Evolutionary conservation across 805 yeast genomes (phyloP).

Genomic region (Candida anglica): DNA sequence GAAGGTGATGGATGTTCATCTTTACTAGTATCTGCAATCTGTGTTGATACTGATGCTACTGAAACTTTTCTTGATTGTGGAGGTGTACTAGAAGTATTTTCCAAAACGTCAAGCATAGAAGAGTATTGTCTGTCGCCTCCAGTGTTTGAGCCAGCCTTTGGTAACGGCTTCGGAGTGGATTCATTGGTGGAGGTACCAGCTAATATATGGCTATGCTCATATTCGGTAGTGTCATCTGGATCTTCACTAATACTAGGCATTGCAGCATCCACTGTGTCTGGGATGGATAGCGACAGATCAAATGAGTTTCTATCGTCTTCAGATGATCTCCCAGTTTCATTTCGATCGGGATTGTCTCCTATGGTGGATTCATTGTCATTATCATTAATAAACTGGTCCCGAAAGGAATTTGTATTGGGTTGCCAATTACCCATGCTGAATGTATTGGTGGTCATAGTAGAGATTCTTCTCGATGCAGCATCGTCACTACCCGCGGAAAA

Average conservation of each 20-base stretch:
- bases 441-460: conserved; percentile 27
- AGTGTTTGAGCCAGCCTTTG: no score
- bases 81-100: conserved; percentile 15
- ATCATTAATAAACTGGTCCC: conserved; percentile 47
- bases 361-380: conserved; percentile 35
- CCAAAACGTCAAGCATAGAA: not conserved
- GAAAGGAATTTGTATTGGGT: conserved; percentile 49
- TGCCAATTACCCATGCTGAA: conserved; percentile 54
- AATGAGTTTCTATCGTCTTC: conserved; percentile 14
- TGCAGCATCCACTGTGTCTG: conserved; percentile 36
- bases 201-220: conserved; percentile 1
- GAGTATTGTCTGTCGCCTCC: no score
- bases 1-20: not conserved
- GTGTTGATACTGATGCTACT: conserved; percentile 1
- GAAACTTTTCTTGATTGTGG: conserved; percentile 9
- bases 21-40: conserved; percentile 1
- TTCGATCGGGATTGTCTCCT: conserved; percentile 11
- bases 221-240: conserved; percentile 15
- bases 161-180: no score
- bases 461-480: conserved; percentile 24
- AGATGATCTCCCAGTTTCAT: conserved; percentile 7
- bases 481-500: no score
- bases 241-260: conserved; percentile 35
- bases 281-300: conserved; percentile 30
- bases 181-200: no score